Conservation (phyloP, 345 rosid genomes). For the Tarenaya hassleriana region DNA sequence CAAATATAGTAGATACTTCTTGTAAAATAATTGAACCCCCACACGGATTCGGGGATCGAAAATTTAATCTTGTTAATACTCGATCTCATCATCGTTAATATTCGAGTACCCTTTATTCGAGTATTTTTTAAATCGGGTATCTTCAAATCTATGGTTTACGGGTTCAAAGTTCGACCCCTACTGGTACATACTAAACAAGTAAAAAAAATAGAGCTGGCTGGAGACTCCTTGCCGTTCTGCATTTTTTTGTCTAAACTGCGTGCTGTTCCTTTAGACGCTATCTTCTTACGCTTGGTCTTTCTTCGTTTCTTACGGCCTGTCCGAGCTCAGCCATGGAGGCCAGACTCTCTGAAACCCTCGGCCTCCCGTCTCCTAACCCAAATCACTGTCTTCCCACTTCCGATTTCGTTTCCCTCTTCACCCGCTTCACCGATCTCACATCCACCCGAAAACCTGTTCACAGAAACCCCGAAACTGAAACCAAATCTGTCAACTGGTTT, state of each 20-base stretch:
- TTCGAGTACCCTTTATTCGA: no score
- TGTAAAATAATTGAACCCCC: no score
- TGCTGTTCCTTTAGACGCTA: slow-evolving; percentile 1
- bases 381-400: slow-evolving; percentile 13
- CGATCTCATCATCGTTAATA: no score
- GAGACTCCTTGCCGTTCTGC: slow-evolving; percentile 17
- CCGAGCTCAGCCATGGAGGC: slow-evolving; percentile 36
- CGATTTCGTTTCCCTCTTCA: slow-evolving; percentile 30
- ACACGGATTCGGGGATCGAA: no score
- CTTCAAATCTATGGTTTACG: no score
- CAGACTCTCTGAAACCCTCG: slow-evolving; percentile 36
- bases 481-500: background rate
- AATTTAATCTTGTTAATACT: no score
- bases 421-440: slow-evolving; percentile 31
- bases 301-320: background rate
- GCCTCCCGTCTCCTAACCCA: slow-evolving; percentile 33
- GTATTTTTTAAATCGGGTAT: no score
- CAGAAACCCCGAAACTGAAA: slow-evolving; percentile 15
- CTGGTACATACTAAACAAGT: no score
- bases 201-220: no score
- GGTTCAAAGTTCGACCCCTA: no score
- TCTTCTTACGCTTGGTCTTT: background rate
- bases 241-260: background rate
- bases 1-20: no score
- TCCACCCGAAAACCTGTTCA: slow-evolving; percentile 21